These are phyloP conservation scores for Chaetomium sp. DNA, from an alignment of 2,329 filamentous ascomycete species.

Conservation along the genomic window DNA sequence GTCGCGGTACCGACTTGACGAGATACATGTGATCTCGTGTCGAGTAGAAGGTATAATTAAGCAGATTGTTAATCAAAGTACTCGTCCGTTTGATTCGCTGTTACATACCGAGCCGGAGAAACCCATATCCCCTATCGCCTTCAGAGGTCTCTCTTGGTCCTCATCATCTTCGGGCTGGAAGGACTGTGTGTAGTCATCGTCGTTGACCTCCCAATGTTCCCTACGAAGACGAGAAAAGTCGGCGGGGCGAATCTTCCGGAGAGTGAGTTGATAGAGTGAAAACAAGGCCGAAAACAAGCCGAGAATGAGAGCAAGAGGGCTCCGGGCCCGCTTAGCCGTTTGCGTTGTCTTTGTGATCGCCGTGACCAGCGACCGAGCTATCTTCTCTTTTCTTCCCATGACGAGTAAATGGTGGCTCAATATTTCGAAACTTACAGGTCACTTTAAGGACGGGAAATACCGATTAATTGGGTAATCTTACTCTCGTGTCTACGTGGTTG, in stretches of 20 bases:
- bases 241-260: constrained; percentile 40
- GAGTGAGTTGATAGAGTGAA: constrained; percentile 42
- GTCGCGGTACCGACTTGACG: constrained; percentile 63
- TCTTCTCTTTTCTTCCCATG: constrained; percentile 28
- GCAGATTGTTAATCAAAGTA: too few species aligned
- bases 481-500: too few species aligned
- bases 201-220: constrained; percentile 31
- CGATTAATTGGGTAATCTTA: too few species aligned
- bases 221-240: constrained; percentile 46
- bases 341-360: constrained; percentile 30
- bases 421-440: background rate
- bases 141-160: constrained; percentile 35
- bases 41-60: constrained; percentile 58
- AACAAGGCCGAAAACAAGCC: constrained; percentile 43
- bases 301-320: constrained; percentile 37
- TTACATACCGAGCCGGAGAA: constrained; percentile 60
- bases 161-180: constrained; percentile 42
- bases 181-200: constrained; percentile 34
- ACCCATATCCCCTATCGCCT: constrained; percentile 60
- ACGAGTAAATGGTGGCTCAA: background rate
- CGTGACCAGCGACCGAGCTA: constrained; percentile 36
- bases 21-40: constrained; percentile 61
- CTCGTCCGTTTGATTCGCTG: background rate
- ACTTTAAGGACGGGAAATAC: too few species aligned
- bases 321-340: constrained; percentile 23